Conservation (phyloP, 805 yeast genomes). For the Torulaspora gathmanii region DNA sequence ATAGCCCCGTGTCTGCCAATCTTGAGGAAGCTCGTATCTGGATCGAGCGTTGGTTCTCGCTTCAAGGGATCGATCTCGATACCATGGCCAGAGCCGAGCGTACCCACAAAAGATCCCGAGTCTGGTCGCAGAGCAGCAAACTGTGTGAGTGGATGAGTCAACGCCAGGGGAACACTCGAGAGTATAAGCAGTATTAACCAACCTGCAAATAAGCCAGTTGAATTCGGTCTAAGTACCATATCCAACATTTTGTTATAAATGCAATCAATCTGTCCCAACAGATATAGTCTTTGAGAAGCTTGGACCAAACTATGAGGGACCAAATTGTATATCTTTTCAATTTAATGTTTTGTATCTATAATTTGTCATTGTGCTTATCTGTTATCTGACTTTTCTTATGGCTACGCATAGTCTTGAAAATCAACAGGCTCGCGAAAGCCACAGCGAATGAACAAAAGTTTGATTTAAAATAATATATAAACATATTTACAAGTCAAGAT, state of each 20-base stretch:
- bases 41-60: constrained; percentile 37
- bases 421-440: neutral
- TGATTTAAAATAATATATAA: constrained; percentile 8
- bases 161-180: neutral
- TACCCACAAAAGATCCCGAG: constrained; percentile 65
- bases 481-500: constrained; percentile 11
- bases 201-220: neutral
- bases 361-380: neutral
- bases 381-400: neutral
- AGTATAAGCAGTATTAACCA: neutral
- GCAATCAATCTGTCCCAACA: neutral
- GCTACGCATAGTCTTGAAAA: neutral
- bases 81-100: constrained; percentile 27
- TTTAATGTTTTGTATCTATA: neutral
- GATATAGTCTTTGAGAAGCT: neutral
- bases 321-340: neutral
- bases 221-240: neutral
- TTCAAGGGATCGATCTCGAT: constrained; percentile 40
- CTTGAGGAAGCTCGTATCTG: constrained; percentile 27
- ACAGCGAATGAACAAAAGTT: neutral
- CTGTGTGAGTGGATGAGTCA: neutral
- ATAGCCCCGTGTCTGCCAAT: constrained; percentile 32
- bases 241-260: neutral
- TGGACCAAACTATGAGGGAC: neutral
- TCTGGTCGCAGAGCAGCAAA: neutral